Evolutionary conservation across 495 filamentous ascomycete species (phyloP), one percentile per base, ranked within the genome.

Genomic region (Trichodelitschia bisporula): DNA sequence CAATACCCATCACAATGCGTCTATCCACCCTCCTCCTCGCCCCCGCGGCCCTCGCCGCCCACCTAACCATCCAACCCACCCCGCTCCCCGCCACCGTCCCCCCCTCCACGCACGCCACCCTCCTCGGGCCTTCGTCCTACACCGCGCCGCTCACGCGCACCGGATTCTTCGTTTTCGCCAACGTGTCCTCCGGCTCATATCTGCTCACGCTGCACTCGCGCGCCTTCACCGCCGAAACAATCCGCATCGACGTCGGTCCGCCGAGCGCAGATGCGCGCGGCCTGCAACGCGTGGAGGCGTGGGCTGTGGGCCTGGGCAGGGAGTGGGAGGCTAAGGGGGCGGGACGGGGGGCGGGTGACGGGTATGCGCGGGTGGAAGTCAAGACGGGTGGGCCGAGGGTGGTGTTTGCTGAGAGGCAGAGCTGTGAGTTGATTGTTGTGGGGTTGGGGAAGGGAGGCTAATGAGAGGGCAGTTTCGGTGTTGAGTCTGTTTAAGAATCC

Each of bases 401-500:
- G 15, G 89, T 74, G 50, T 89, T 73, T 40, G 54, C 70, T 43
- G 66, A 73, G 46, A 55, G 78, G 38, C 51, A 58, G 24, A 65
- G 65, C 36, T 83, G 82, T 90, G 48, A 59, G 69, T 69, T 36
- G 35, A 15, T 6, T 12, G 29, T 18, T 16, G 12, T 9, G 29
- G 3, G n/a, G n/a, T 4, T n/a, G 6, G 10, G 17, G 19, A 9
- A 40, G 19, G 15, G 28, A 28, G 20, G 18, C 24, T 40, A 26
- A 37, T 24, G 6, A 18, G 19, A 26, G 18, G 18, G 37, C 32
- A 51, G 50, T 40, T 39, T 48, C 42, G 31, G 62, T 68, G 4
- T 38, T 92, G 32, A 59, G 62, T 37, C 65, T 95, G 25, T 58
- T 95, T 40, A 77, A 77, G 51, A 92, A 74, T 43, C 86, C 86